These are phyloP conservation scores for Nematocida homosporus DNA, from an alignment of 371 early-diverging fungal species.

Conservation along the genomic window DNA sequence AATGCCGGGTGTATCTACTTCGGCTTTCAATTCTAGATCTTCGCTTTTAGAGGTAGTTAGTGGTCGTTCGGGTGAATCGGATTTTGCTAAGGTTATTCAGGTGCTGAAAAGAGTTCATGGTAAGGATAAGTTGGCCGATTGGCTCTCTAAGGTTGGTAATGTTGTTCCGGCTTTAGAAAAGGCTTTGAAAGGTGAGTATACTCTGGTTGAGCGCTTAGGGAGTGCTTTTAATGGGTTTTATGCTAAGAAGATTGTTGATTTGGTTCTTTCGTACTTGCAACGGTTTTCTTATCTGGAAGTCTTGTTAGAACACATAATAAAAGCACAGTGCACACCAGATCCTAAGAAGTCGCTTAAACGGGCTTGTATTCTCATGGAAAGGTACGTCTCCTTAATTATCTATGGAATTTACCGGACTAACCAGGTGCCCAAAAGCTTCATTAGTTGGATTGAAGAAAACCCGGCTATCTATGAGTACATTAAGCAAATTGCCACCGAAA, in stretches of 20 bases:
- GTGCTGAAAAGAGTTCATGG: slow-evolving; percentile 6
- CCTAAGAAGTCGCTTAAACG: background rate
- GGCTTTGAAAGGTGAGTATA: slow-evolving; percentile 41
- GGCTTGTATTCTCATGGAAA: slow-evolving; percentile 9
- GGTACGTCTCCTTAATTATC: slow-evolving; percentile 39
- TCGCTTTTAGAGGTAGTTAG: background rate
- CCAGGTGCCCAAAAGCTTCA: background rate
- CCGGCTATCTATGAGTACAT: background rate
- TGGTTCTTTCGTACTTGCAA: background rate
- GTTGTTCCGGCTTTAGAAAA: slow-evolving; percentile 41
- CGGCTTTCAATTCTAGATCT: background rate
- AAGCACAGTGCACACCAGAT: slow-evolving; percentile 9
- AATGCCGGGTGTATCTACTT: background rate
- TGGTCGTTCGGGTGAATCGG: background rate
- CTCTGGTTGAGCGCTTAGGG: slow-evolving; percentile 15
- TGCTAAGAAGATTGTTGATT: slow-evolving; percentile 1
- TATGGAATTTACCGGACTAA: slow-evolving; percentile 35
- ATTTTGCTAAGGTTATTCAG: slow-evolving; percentile 9
- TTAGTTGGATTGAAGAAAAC: slow-evolving; percentile 10
- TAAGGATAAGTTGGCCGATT: slow-evolving; percentile 8
- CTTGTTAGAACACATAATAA: slow-evolving; percentile 14
- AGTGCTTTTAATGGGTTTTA: slow-evolving; percentile 4
- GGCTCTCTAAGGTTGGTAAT: slow-evolving; percentile 46
- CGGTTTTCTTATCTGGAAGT: slow-evolving; percentile 2
- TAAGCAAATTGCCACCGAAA: background rate